A percentile compares a stretch with the other conserved stretches of the same genome.
These are phyloP conservation scores for Colletotrichum agaves DNA, from an alignment of 2,329 filamentous ascomycete species.

Conservation along the genomic window DNA sequence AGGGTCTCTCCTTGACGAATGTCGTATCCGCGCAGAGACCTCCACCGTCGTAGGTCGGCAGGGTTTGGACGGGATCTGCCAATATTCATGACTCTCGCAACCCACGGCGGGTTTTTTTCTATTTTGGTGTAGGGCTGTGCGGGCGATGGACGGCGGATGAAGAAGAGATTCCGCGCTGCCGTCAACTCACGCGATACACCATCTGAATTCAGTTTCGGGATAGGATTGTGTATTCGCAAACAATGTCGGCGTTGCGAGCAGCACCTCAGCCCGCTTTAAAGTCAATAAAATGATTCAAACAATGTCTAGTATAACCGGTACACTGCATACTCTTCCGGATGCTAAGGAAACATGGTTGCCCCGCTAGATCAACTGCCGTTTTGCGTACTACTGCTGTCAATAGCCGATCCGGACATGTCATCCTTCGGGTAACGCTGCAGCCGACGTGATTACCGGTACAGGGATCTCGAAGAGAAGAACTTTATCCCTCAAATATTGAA, in stretches of 20 bases:
- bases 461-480: conserved; percentile 3
- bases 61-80: conserved; percentile 30
- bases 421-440: conserved; percentile 10
- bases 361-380: conserved; percentile 1
- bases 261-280: neutral
- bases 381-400: conserved; percentile 1
- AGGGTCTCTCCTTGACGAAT: conserved; percentile 5
- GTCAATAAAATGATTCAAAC: neutral
- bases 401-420: conserved; percentile 7
- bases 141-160: neutral
- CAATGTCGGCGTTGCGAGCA: too few species aligned
- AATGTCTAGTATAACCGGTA: neutral
- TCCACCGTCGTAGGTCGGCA: conserved; percentile 14
- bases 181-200: too few species aligned
- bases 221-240: neutral
- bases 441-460: conserved; percentile 20
- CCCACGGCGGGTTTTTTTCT: conserved; percentile 17
- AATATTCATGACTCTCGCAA: conserved; percentile 34
- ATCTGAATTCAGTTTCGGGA: too few species aligned
- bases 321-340: neutral
- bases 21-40: conserved; percentile 9
- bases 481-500: neutral
- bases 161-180: neutral
- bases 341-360: neutral
- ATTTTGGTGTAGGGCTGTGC: conserved; percentile 29